Percentiles rank a stretch among this genome's conserved stretches.
Conservation (phyloP, 1,284 basidiomycete species). For the Dichomitus squalens region DNA sequence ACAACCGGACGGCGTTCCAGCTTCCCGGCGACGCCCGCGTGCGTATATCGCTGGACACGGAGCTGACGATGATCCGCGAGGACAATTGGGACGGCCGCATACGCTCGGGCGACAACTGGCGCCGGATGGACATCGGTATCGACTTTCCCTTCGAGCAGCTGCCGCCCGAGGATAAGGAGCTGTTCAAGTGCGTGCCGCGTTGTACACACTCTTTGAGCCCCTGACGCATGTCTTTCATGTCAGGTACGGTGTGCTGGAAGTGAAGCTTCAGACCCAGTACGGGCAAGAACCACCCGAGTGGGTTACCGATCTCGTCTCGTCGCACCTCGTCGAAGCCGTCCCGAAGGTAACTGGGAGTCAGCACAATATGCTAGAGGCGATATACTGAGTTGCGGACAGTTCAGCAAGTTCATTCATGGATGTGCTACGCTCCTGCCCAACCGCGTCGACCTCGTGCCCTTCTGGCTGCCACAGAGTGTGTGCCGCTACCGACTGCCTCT, state of each 20-base stretch:
- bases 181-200: constrained; percentile 77
- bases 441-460: constrained; percentile 96
- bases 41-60: constrained; percentile 97
- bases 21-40: constrained; percentile 97
- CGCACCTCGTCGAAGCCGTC: constrained; percentile 92
- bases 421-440: constrained; percentile 93
- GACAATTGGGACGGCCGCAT: constrained; percentile 92
- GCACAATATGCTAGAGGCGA: constrained; percentile 40
- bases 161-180: constrained; percentile 80
- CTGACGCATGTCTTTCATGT: background rate
- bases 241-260: constrained; percentile 90
- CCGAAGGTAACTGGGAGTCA: constrained; percentile 59
- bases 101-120: constrained; percentile 90
- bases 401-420: constrained; percentile 96
- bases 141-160: constrained; percentile 89
- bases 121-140: constrained; percentile 92
- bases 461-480: constrained; percentile 96
- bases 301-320: constrained; percentile 94
- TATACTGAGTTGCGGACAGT: constrained; percentile 19
- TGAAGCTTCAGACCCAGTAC: constrained; percentile 96
- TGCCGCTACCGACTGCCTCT: constrained; percentile 5
- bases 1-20: constrained; percentile 99
- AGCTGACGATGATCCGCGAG: constrained; percentile 92
- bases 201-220: background rate
- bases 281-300: constrained; percentile 97